Percentiles rank a stretch among this genome's conserved stretches.
Evolutionary conservation across 192 early-diverging fungal genomes (phyloP).

Genomic region (Linnemannia exigua): DNA sequence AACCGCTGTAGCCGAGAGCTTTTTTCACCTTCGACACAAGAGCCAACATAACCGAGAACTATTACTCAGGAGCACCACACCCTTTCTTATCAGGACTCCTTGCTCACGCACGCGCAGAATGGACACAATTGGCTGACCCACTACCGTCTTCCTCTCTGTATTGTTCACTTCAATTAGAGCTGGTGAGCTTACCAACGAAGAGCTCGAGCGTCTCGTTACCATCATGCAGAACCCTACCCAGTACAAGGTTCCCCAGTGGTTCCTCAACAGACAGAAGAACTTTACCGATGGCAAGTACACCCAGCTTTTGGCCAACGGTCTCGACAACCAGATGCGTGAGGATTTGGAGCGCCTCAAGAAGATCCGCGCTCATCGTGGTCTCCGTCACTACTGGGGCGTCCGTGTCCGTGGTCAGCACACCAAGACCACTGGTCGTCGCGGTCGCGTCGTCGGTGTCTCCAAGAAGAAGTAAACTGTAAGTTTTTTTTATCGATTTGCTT

Average conservation of each 20-base stretch:
- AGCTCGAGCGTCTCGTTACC: constrained; percentile 97
- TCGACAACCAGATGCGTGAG: constrained; percentile 98
- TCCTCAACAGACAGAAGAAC: constrained; percentile 99
- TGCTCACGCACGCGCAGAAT: neutral
- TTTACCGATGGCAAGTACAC: constrained; percentile 95
- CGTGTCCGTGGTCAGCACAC: constrained; percentile 99
- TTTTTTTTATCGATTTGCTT: constrained; percentile 8
- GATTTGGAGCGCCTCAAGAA: constrained; percentile 99
- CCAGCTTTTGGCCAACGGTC: constrained; percentile 93
- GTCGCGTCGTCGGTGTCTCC: constrained; percentile 96
- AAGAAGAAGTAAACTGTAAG: constrained; percentile 93
- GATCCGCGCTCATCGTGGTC: constrained; percentile 99
- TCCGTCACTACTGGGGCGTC: constrained; percentile 98
- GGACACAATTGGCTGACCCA: constrained; percentile 2
- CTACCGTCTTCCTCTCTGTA: neutral
- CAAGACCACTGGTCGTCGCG: constrained; percentile 98
- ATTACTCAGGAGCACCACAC: neutral
- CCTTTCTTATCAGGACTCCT: neutral
- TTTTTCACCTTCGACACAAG: neutral
- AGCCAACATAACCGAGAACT: neutral
- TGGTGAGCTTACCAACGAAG: constrained; percentile 97
- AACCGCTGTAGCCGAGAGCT: too few species aligned
- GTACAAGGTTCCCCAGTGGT: constrained; percentile 99
- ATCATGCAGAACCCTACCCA: constrained; percentile 99
- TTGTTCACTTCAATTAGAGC: constrained; percentile 69